phyloP scores from a whole-genome alignment of 306 rosid species.

The Glycyrrhiza uralensis region DNA sequence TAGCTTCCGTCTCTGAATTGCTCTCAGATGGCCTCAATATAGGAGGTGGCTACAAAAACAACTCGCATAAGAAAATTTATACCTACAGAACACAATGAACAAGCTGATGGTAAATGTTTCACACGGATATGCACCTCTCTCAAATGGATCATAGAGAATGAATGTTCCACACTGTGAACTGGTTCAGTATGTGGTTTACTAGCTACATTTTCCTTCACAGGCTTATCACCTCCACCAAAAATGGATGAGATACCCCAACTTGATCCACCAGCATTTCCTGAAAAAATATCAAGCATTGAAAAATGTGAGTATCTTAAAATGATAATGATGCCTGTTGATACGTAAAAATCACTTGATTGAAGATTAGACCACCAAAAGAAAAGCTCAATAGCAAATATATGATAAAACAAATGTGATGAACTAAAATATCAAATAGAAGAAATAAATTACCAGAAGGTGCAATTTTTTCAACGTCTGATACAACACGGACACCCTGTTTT shows the following conservation, averaged over 20 bases:
- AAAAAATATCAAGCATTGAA: slow-evolving; percentile 17
- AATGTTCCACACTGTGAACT: slow-evolving; percentile 57
- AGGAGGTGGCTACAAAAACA: slow-evolving; percentile 75
- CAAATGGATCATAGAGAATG: slow-evolving; percentile 72
- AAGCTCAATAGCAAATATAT: background rate
- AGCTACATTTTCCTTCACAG: slow-evolving; percentile 52
- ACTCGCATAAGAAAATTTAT: slow-evolving; percentile 15
- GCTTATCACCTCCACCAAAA: slow-evolving; percentile 72
- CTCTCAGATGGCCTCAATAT: slow-evolving; percentile 82
- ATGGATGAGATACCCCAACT: slow-evolving; percentile 95
- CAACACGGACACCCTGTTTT: slow-evolving; percentile 69
- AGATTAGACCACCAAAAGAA: background rate
- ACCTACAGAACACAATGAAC: slow-evolving; percentile 9
- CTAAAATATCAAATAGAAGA: slow-evolving; percentile 1
- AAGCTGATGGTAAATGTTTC: slow-evolving; percentile 5
- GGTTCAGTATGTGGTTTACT: slow-evolving; percentile 61
- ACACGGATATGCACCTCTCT: slow-evolving; percentile 62
- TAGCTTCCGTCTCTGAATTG: slow-evolving; percentile 74
- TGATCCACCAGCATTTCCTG: slow-evolving; percentile 63
- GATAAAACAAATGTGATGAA: background rate
- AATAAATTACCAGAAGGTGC: slow-evolving; percentile 59
- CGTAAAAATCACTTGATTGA: slow-evolving; percentile 6
- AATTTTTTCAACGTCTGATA: slow-evolving; percentile 64
- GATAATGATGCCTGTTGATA: background rate
- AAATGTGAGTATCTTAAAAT: background rate